Evolutionary conservation across 345 rosid genomes (phyloP).

Genomic region (Durio zibethinus): DNA sequence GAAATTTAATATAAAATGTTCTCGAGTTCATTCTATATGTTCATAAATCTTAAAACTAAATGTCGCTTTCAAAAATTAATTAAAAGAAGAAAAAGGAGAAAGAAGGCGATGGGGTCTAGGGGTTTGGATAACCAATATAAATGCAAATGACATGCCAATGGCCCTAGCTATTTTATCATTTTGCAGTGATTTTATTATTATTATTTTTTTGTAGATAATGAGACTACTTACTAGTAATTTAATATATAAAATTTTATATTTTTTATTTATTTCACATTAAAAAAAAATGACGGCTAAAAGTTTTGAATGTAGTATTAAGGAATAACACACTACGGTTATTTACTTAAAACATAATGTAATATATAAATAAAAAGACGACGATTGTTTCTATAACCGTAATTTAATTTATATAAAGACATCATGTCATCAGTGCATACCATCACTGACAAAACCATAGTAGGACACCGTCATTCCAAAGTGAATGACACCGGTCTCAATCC

Average conservation of each 20-base stretch:
- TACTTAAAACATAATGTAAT: no score
- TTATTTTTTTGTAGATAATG: neutral
- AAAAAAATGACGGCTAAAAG: no score
- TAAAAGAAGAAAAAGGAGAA: neutral
- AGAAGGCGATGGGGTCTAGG: neutral
- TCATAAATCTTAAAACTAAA: neutral
- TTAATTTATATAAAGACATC: no score
- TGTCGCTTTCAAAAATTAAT: neutral
- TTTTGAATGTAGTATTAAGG: no score
- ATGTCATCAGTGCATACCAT: slow-evolving; percentile 58
- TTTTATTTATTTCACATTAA: no score
- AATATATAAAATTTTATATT: no score
- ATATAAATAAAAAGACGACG: no score
- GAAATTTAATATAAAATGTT: neutral
- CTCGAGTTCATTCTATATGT: neutral
- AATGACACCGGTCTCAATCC: slow-evolving; percentile 79
- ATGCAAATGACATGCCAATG: neutral
- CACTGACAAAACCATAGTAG: slow-evolving; percentile 96
- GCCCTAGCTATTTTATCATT: neutral
- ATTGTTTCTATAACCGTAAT: no score
- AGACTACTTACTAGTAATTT: no score
- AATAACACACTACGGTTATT: no score
- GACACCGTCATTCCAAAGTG: slow-evolving; percentile 96
- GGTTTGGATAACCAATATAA: neutral
- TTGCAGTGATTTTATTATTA: neutral